Evolutionary conservation across 164 flowering plant species (phyloP).

Genomic region (Magnolia kwangsiensis): DNA sequence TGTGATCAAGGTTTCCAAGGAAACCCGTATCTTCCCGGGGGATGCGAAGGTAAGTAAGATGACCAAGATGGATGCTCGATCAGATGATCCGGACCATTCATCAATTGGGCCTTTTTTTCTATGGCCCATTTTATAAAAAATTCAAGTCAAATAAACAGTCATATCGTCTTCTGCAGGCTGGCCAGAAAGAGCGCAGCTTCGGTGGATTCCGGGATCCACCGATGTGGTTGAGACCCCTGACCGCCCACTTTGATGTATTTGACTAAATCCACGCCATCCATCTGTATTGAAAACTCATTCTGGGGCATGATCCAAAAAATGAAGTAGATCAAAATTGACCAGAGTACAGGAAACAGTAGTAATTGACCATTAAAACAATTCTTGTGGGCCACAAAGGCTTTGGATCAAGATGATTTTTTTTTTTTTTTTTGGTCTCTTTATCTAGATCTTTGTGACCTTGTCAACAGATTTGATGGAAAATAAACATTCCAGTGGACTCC

Average conservation of each 20-base stretch:
- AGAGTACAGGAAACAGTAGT: no score
- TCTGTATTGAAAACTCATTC: neutral
- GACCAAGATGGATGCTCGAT: no score
- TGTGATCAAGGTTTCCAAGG: constrained; percentile 10
- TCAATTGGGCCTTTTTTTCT: neutral
- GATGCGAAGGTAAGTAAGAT: constrained; percentile 10
- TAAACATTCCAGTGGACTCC: no score
- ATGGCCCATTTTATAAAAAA: neutral
- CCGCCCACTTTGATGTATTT: neutral
- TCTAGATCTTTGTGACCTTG: no score
- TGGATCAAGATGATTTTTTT: no score
- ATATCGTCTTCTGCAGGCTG: no score
- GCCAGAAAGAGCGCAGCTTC: neutral
- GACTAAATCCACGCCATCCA: neutral
- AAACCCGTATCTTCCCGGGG: constrained; percentile 6
- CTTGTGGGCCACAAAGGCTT: no score
- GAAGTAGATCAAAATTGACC: neutral
- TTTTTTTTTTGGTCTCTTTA: no score
- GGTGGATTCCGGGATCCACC: neutral
- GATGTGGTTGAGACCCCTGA: no score
- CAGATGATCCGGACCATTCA: neutral
- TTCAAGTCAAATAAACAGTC: neutral
- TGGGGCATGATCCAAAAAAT: no score
- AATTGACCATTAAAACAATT: no score
- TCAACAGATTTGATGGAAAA: no score